A percentile compares a stretch with the other conserved stretches of the same genome.
phyloP scores from a whole-genome alignment of 495 filamentous ascomycete genomes.

The Lophium mytilinum region DNA sequence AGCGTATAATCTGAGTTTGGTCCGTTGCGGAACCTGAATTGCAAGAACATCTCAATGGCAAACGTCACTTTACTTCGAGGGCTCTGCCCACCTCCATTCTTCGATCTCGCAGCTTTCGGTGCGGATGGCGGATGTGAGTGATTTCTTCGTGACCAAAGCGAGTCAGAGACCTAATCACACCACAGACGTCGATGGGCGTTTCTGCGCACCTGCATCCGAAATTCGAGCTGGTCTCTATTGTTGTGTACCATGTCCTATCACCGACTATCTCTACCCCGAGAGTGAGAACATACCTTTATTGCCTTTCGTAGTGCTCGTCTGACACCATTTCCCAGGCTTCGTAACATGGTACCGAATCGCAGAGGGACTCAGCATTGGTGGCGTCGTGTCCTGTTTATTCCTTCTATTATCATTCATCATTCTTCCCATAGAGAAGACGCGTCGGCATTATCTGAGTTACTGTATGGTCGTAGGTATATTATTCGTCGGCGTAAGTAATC shows the following conservation, averaged over 20 bases:
- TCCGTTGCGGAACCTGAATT: background rate
- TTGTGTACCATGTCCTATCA: slow-evolving; percentile 84
- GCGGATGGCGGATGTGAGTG: slow-evolving; percentile 63
- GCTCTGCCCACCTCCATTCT: slow-evolving; percentile 56
- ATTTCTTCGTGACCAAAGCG: slow-evolving; percentile 10
- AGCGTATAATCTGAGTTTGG: background rate
- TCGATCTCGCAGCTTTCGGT: slow-evolving; percentile 52
- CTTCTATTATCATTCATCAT: slow-evolving; percentile 74
- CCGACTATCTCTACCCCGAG: slow-evolving; percentile 76
- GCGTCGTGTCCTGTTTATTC: slow-evolving; percentile 64
- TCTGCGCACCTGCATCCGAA: slow-evolving; percentile 47
- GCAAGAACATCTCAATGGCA: slow-evolving; percentile 7
- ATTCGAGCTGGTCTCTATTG: slow-evolving; percentile 46
- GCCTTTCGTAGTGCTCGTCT: background rate
- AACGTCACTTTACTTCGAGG: slow-evolving; percentile 34
- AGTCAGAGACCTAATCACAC: slow-evolving; percentile 24
- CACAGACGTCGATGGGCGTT: slow-evolving; percentile 60
- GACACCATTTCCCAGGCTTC: slow-evolving; percentile 46
- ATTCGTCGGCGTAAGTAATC: slow-evolving; percentile 63
- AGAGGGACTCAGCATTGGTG: slow-evolving; percentile 71
- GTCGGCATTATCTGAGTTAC: slow-evolving; percentile 86
- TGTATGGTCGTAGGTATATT: slow-evolving; percentile 67
- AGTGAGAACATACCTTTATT: slow-evolving; percentile 37
- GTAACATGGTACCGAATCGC: slow-evolving; percentile 52
- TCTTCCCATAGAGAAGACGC: slow-evolving; percentile 81